Base-by-base conservation (phyloP, 2,329 filamentous ascomycete genomes). In the Colletotrichum navitas region DNA sequence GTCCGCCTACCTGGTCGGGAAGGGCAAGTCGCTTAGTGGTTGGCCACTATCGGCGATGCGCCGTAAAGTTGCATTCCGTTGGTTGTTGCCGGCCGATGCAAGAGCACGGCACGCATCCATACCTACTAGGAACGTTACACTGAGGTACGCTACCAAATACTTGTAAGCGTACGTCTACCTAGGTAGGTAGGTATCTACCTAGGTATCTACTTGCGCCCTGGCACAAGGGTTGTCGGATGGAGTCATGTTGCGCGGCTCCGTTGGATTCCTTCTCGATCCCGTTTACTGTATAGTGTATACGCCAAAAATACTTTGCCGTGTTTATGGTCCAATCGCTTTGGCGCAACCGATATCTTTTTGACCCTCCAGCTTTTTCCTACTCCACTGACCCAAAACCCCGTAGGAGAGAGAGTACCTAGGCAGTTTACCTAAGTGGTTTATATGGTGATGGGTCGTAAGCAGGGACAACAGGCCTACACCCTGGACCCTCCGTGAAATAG, bases 1-100 rank as follows among this genome's bases (percentile, higher is more conserved):
- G 34, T 34, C 34, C 34, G 10, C 3, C 68, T 64, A 60, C 68
- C 65, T 45, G 63, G 51, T 41, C 64, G 68, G 68, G 64, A 68
- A 65, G 66, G 68, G 64, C 64, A 68, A 60, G 59, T 36, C 18
- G 49, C 68, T 39, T 39, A 10, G 36, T 39, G 36, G 11, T 71
- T 71, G 68, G 68, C 63, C n/a, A 21, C 55, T 55, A 59, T 67
- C 62, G 68, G 64, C 58, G 32, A 34, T 18, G 16, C 36, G 51
- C 32, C 51, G 58, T 52, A 36, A 36, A 36, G 34, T 36, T 63
- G 43, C 51, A 63, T 71, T 59, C 51, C 56, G 51, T 71, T 56
- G 60, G 43, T 18, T 12, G 24, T 18, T 59, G 54, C n/a, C 60
- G 43, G 29, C 5, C 32, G 32, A 24, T 39, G 32, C n/a, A 47